These are phyloP conservation scores for Apophysomyces ossiformis DNA, from an alignment of 371 early-diverging fungal species.

Conservation along the genomic window DNA sequence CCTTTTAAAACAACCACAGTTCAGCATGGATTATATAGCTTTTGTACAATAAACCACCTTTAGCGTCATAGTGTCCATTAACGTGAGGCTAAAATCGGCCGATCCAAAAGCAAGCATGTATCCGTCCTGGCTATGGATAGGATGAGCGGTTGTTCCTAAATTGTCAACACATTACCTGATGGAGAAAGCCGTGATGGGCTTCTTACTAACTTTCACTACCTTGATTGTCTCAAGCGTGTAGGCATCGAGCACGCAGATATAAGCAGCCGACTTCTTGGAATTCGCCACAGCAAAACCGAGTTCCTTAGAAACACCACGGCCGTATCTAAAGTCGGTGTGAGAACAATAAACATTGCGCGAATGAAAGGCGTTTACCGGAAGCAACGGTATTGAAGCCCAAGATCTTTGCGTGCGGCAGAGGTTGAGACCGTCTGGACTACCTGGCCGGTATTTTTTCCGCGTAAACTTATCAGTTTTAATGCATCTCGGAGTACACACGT, in stretches of 20 bases:
- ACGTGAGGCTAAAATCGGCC: conserved; percentile 55
- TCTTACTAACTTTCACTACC: conserved; percentile 30
- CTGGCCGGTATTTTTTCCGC: conserved; percentile 55
- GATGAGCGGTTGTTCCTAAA: background rate
- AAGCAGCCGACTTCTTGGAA: conserved; percentile 32
- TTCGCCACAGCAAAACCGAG: conserved; percentile 47
- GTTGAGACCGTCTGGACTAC: conserved; percentile 62
- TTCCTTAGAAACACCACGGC: conserved; percentile 51
- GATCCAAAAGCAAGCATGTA: conserved; percentile 62
- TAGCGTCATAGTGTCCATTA: conserved; percentile 59
- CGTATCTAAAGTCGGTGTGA: conserved; percentile 43
- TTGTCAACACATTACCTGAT: conserved; percentile 23
- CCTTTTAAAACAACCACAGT: conserved; percentile 14
- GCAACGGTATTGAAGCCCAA: conserved; percentile 49
- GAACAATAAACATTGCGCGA: too few relatives aligned
- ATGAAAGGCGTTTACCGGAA: conserved; percentile 41
- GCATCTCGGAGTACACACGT: conserved; percentile 52
- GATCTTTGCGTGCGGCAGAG: conserved; percentile 51
- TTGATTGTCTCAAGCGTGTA: conserved; percentile 40
- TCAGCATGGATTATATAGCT: background rate
- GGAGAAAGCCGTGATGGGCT: conserved; percentile 45
- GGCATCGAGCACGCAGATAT: conserved; percentile 38
- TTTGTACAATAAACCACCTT: conserved; percentile 32
- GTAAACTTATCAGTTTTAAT: conserved; percentile 53
- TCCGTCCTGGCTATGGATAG: conserved; percentile 56